Evolutionary conservation across 257 asterid species (phyloP).

Genomic region (Lycium ferocissimum): DNA sequence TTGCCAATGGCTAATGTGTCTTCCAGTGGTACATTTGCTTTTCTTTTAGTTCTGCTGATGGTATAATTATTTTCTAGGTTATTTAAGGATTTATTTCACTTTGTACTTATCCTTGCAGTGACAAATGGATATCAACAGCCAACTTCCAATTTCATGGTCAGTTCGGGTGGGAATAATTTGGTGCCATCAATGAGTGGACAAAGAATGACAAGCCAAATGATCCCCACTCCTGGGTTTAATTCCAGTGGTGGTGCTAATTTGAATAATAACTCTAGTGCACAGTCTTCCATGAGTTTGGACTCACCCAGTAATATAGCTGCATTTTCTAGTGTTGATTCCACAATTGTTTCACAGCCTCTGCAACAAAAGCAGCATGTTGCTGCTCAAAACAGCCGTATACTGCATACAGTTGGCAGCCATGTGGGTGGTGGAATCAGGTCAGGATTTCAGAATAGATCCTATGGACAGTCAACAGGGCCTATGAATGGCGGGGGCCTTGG

Average conservation of each 20-base stretch:
- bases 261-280: constrained; percentile 54
- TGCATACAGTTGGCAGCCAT: constrained; percentile 84
- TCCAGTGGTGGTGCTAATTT: constrained; percentile 45
- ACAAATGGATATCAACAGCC: constrained; percentile 77
- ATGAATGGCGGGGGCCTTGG: constrained; percentile 71
- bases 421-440: constrained; percentile 86
- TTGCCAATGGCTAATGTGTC: constrained; percentile 63
- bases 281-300: constrained; percentile 60
- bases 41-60: constrained; percentile 59
- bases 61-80: constrained; percentile 38
- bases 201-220: constrained; percentile 90
- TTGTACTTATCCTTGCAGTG: constrained; percentile 57
- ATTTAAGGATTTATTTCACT: constrained; percentile 31
- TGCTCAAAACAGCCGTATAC: constrained; percentile 79
- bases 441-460: constrained; percentile 74
- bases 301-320: constrained; percentile 59
- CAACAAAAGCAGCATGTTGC: constrained; percentile 81
- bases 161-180: constrained; percentile 68
- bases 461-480: constrained; percentile 69
- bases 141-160: constrained; percentile 58
- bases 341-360: constrained; percentile 64
- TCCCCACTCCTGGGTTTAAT: constrained; percentile 92
- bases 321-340: constrained; percentile 66
- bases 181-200: constrained; percentile 66
- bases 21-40: constrained; percentile 52